These are phyloP conservation scores for Alternaria hordeiaustralica DNA, from an alignment of 2,329 filamentous ascomycete species.

Conservation along the genomic window DNA sequence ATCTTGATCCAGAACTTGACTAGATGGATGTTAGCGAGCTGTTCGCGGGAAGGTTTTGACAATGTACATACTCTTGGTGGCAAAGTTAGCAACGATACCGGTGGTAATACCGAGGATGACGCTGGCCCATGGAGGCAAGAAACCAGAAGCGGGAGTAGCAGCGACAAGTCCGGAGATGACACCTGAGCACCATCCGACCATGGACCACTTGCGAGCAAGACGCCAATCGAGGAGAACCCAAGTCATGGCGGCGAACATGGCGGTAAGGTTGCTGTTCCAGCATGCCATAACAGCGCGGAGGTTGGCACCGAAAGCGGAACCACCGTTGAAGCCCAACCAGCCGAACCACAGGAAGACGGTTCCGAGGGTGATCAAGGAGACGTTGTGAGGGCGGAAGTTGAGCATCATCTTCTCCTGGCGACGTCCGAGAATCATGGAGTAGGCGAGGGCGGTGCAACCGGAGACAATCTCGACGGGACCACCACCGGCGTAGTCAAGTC, in stretches of 20 bases:
- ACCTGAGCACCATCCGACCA: slow-evolving; percentile 91
- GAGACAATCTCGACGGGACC: slow-evolving; percentile 97
- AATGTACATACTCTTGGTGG: slow-evolving; percentile 76
- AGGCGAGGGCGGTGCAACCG: slow-evolving; percentile 89
- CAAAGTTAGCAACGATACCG: slow-evolving; percentile 78
- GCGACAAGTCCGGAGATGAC: slow-evolving; percentile 86
- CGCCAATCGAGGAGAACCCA: slow-evolving; percentile 98
- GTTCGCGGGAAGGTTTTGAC: not conserved
- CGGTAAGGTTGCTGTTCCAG: slow-evolving; percentile 96
- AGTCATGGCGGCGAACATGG: slow-evolving; percentile 87
- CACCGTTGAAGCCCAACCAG: slow-evolving; percentile 98
- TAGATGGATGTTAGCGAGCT: slow-evolving; percentile 39
- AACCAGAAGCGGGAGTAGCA: slow-evolving; percentile 84
- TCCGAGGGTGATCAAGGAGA: slow-evolving; percentile 93
- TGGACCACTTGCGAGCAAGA: slow-evolving; percentile 91
- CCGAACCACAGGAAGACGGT: slow-evolving; percentile 98
- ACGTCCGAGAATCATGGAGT: slow-evolving; percentile 92
- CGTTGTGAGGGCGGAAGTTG: slow-evolving; percentile 99
- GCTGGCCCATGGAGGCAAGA: slow-evolving; percentile 71
- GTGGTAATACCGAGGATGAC: slow-evolving; percentile 67
- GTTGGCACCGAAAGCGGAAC: slow-evolving; percentile 92
- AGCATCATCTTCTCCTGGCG: slow-evolving; percentile 99
- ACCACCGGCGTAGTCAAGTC: slow-evolving; percentile 94
- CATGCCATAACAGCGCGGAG: slow-evolving; percentile 93
- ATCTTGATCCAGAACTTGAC: slow-evolving; percentile 78